These are phyloP conservation scores for Teratosphaeria epicoccoides DNA, from an alignment of 2,329 filamentous ascomycete species.

Conservation along the genomic window DNA sequence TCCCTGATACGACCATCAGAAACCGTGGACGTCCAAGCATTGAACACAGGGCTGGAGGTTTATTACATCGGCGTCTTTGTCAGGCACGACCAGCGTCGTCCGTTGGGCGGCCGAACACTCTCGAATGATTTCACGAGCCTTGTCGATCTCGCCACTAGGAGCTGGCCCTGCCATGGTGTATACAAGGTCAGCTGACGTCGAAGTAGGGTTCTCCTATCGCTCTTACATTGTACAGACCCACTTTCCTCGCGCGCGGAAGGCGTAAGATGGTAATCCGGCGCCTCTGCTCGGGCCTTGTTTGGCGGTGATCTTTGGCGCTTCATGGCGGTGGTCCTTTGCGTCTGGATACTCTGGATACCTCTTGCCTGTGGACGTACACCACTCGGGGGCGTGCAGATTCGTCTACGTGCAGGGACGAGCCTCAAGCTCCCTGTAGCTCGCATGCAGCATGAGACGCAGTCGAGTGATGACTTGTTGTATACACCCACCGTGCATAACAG, in stretches of 20 bases:
- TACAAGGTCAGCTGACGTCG: neutral
- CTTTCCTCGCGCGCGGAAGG: slow-evolving; percentile 32
- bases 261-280: slow-evolving; percentile 38
- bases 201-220: too few relatives aligned
- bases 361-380: neutral
- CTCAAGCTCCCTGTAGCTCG: neutral
- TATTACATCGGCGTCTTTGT: slow-evolving; percentile 62
- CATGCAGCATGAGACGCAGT: too few relatives aligned
- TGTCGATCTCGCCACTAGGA: slow-evolving; percentile 43
- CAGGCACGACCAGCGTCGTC: slow-evolving; percentile 51
- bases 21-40: too few relatives aligned
- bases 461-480: too few relatives aligned
- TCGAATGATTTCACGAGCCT: slow-evolving; percentile 45
- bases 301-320: slow-evolving; percentile 19
- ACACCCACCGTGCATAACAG: too few relatives aligned
- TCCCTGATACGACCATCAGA: too few relatives aligned
- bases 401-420: neutral
- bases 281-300: slow-evolving; percentile 21
- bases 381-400: neutral
- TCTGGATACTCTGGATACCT: neutral
- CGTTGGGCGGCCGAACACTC: slow-evolving; percentile 45
- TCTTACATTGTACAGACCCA: slow-evolving; percentile 24
- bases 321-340: slow-evolving; percentile 7
- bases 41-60: too few relatives aligned
- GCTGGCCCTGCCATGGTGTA: slow-evolving; percentile 54